Conservation (phyloP, 2,329 filamentous ascomycete species). For the Apiospora marii region DNA sequence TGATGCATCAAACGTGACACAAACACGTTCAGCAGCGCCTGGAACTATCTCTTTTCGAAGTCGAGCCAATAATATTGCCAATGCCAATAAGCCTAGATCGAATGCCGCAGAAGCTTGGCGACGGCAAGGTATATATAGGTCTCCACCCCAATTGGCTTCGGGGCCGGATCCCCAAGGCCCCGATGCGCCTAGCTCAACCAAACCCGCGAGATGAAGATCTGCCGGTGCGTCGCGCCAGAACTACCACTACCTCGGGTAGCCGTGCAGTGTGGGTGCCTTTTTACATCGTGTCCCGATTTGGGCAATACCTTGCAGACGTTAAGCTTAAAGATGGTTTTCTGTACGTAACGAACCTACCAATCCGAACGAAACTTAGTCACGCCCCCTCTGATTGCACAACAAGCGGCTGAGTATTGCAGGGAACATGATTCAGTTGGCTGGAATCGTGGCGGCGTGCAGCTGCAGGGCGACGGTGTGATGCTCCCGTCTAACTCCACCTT, state of each 20-base stretch:
- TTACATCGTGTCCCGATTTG: neutral
- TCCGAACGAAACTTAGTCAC: neutral
- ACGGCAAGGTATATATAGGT: neutral
- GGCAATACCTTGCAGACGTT: neutral
- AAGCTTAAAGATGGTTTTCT: neutral
- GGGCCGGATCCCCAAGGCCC: neutral
- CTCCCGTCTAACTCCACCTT: neutral
- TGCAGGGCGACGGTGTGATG: neutral
- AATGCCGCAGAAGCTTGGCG: neutral
- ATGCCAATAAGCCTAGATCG: neutral
- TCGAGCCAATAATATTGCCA: too few relatives aligned
- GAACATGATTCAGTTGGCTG: neutral
- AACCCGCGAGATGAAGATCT: neutral
- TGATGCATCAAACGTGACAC: too few relatives aligned
- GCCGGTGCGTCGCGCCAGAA: neutral
- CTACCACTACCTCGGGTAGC: neutral
- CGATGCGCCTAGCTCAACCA: neutral
- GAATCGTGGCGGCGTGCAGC: neutral
- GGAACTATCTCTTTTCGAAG: too few relatives aligned
- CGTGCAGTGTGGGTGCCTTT: neutral
- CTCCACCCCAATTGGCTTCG: neutral
- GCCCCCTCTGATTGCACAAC: neutral
- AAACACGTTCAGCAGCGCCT: too few relatives aligned
- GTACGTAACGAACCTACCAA: conserved; percentile 15
- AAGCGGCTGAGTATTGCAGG: neutral